A percentile compares a stretch with the other conserved stretches of the same genome.
phyloP scores from a whole-genome alignment of 495 filamentous ascomycete species.

The Venustampulla echinocandica region DNA sequence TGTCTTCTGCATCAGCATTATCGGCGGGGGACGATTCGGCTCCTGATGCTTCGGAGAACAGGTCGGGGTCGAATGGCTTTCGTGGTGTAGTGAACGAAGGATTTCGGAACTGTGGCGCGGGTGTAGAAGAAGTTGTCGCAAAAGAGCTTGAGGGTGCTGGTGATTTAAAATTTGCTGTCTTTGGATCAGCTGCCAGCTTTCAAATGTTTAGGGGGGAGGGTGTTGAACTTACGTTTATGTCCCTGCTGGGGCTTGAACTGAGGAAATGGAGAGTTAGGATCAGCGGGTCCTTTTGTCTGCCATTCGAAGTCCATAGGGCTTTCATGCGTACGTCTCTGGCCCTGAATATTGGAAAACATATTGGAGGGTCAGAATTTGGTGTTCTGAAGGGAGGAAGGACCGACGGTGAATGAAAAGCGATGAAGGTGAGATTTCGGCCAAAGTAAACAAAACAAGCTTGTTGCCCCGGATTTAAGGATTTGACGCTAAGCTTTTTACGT shows the following conservation, averaged over 20 bases:
- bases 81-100: constrained; percentile 73
- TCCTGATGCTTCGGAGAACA: constrained; percentile 58
- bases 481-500: constrained; percentile 1
- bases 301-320: constrained; percentile 66
- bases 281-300: constrained; percentile 47
- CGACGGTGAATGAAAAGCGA: background rate
- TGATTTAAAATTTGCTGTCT: constrained; percentile 19
- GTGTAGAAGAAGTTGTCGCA: constrained; percentile 27
- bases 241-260: constrained; percentile 39
- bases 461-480: constrained; percentile 18
- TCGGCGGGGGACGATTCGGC: constrained; percentile 73
- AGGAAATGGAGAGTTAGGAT: constrained; percentile 50
- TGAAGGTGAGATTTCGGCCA: too few relatives aligned
- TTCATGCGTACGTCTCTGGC: constrained; percentile 34
- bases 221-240: constrained; percentile 39
- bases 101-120: constrained; percentile 47
- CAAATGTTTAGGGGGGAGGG: background rate
- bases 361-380: background rate
- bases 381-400: background rate
- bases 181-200: constrained; percentile 16
- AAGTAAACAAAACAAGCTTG: constrained; percentile 15
- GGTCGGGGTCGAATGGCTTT: constrained; percentile 54
- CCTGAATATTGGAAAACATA: constrained; percentile 18
- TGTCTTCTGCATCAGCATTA: constrained; percentile 60
- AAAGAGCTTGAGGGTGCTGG: constrained; percentile 21